Evolutionary conservation across 1,284 basidiomycete genomes (phyloP).

Genomic region (Agroathelia rolfsii): DNA sequence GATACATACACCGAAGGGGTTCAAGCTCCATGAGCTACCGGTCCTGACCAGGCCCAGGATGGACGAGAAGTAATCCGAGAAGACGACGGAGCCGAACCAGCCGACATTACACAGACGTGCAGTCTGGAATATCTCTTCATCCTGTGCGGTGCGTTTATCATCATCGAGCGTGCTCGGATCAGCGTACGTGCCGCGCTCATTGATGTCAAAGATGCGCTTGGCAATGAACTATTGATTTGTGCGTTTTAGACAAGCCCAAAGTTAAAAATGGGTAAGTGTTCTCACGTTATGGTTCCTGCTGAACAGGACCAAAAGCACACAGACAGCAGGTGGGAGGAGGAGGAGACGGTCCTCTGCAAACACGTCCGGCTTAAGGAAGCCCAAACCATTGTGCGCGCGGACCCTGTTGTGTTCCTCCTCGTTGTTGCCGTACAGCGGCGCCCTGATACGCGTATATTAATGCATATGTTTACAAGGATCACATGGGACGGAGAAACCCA

Average conservation of each 20-base stretch:
- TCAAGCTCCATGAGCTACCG: slow-evolving; percentile 63
- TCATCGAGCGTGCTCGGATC: slow-evolving; percentile 38
- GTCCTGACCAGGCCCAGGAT: slow-evolving; percentile 66
- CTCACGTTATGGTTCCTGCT: slow-evolving; percentile 79
- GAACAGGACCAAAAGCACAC: slow-evolving; percentile 69
- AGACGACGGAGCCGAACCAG: slow-evolving; percentile 65
- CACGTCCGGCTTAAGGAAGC: slow-evolving; percentile 56
- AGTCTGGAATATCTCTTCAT: slow-evolving; percentile 76
- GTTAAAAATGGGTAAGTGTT: slow-evolving; percentile 10
- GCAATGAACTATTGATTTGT: slow-evolving; percentile 58
- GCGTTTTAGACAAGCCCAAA: not conserved
- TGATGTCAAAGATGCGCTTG: slow-evolving; percentile 65
- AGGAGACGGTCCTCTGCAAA: slow-evolving; percentile 75
- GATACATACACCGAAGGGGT: slow-evolving; percentile 47
- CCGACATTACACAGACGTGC: slow-evolving; percentile 68
- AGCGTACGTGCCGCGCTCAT: slow-evolving; percentile 54
- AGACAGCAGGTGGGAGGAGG: slow-evolving; percentile 69
- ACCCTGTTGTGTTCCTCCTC: slow-evolving; percentile 54
- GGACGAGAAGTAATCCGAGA: slow-evolving; percentile 68
- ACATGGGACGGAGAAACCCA: too few relatives aligned
- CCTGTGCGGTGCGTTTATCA: slow-evolving; percentile 42
- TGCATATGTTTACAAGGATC: too few relatives aligned
- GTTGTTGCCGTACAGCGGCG: slow-evolving; percentile 68
- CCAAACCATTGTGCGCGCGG: slow-evolving; percentile 53
- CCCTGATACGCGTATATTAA: too few relatives aligned